These are phyloP conservation scores for Erysimum pusillum DNA, from an alignment of 441 rosid genomes.

Conservation along the genomic window DNA sequence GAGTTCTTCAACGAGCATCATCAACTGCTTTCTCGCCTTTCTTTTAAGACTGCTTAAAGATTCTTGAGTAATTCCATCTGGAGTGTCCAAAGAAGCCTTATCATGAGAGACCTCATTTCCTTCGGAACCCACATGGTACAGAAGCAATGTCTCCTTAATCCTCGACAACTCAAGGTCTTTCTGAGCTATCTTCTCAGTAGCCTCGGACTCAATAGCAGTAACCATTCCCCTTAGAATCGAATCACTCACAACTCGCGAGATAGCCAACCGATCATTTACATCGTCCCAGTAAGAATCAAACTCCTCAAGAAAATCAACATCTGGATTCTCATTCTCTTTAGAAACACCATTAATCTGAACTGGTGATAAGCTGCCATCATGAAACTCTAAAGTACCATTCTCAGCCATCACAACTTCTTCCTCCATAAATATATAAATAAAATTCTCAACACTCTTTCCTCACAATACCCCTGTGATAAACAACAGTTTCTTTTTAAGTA, in stretches of 20 bases:
- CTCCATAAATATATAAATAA: slow-evolving; percentile 34
- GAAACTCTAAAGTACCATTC: slow-evolving; percentile 41
- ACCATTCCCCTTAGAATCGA: slow-evolving; percentile 82
- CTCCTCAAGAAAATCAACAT: slow-evolving; percentile 60
- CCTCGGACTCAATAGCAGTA: slow-evolving; percentile 77
- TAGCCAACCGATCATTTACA: slow-evolving; percentile 58
- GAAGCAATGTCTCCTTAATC: slow-evolving; percentile 54
- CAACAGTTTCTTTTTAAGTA: slow-evolving; percentile 10
- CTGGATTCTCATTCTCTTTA: slow-evolving; percentile 59
- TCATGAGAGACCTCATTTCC: slow-evolving; percentile 38
- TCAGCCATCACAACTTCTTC: slow-evolving; percentile 45
- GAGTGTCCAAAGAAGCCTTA: slow-evolving; percentile 37
- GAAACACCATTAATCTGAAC: slow-evolving; percentile 28
- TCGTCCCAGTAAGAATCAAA: slow-evolving; percentile 74
- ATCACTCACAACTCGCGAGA: slow-evolving; percentile 86
- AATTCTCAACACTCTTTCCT: neutral
- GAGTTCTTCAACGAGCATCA: slow-evolving; percentile 67
- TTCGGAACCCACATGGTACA: slow-evolving; percentile 50
- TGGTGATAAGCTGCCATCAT: slow-evolving; percentile 30
- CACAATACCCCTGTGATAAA: slow-evolving; percentile 15
- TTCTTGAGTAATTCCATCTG: slow-evolving; percentile 45
- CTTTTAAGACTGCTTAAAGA: slow-evolving; percentile 54
- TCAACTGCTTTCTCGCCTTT: slow-evolving; percentile 61
- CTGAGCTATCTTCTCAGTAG: slow-evolving; percentile 67
- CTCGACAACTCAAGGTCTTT: slow-evolving; percentile 73